Base-by-base conservation (phyloP, 352 stramenopile species). In the Globisporangium parvum region DNA sequence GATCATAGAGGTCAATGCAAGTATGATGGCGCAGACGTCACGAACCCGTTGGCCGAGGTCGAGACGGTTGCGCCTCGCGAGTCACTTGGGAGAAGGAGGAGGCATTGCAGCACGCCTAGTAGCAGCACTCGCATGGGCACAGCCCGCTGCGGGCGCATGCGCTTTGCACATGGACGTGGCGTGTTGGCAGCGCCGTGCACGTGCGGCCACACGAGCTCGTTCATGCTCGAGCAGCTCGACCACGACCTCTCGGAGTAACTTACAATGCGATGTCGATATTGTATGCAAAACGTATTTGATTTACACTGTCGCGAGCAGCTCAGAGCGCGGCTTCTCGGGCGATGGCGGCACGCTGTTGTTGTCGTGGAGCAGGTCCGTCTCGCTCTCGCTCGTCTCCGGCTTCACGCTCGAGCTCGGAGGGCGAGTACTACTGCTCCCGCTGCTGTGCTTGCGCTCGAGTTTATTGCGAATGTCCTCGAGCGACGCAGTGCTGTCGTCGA, bases 401-500 rank as follows among this genome's bases (percentile, higher is more conserved):
- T 63, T 57, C n/a, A 23, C 47, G 24, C 12, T 31, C 18, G 9
- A 51, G 18, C 20, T 47, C 21, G 18, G 28, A n/a, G 2, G 51
- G 40, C n/a, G 54, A 50, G 55, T 51, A 14, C 64, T 66, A 12
- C 49, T 67, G 8, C 51, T 53, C 0, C 54, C 26, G 9, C 6
- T 2, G 24, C 47, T 56, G 54, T 90, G 75, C 57, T 85, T 88
- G 11, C 63, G 75, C 42, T 74, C 65, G 31, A 90, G 58, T 55
- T 81, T 70, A 5, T 62, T 68, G 35, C 75, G 77, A 55, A 87
- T 85, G 59, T 85, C 77, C 21, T 67, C 75, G 21, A 88, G 71
- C 5, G 77, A 83, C 4, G 77, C 82, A 10, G 68, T 61, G 33
- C 55, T 24, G 9, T 46, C 65, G 49, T 86, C 77, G 26, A 90